A percentile compares a stretch with the other conserved stretches of the same genome.
phyloP scores from a whole-genome alignment of 2,329 filamentous ascomycete species.

The Colletotrichum tabaci region DNA sequence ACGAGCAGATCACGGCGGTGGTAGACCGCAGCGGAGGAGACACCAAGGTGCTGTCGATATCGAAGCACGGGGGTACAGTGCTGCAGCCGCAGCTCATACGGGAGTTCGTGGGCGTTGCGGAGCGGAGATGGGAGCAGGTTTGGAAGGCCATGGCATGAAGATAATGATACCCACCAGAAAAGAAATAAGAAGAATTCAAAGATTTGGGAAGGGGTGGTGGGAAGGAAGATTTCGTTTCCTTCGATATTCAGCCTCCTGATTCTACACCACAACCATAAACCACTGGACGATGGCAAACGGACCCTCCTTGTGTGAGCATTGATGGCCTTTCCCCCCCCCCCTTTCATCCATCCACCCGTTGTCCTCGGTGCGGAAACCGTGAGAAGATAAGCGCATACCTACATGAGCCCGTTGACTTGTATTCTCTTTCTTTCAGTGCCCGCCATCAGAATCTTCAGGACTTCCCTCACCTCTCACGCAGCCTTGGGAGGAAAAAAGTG shows the following conservation, averaged over 20 bases:
- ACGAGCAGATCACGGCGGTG: conserved; percentile 86
- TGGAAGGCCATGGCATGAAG: conserved; percentile 57
- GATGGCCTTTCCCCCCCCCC: background rate
- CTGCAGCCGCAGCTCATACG: conserved; percentile 76
- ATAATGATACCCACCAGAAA: conserved; percentile 48
- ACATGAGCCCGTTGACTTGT: conserved; percentile 16
- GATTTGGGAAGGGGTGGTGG: background rate
- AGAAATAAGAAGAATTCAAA: conserved; percentile 19
- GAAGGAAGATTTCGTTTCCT: background rate
- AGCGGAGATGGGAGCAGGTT: conserved; percentile 74
- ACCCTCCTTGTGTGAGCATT: conserved; percentile 18
- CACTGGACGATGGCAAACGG: conserved; percentile 1
- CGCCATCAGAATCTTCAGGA: background rate
- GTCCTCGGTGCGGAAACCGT: conserved; percentile 11
- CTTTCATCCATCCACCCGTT: conserved; percentile 4
- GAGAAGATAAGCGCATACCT: conserved; percentile 25
- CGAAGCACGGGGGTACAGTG: conserved; percentile 85
- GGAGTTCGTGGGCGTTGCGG: conserved; percentile 71
- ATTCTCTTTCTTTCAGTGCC: conserved; percentile 5
- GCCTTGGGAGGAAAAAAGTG: background rate
- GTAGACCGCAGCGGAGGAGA: conserved; percentile 74
- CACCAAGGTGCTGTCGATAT: conserved; percentile 77
- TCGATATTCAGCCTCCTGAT: background rate
- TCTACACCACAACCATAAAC: conserved; percentile 1
- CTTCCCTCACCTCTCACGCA: background rate